A percentile compares a stretch with the other conserved stretches of the same genome.
Evolutionary conservation across 495 filamentous ascomycete species (phyloP).

Genomic region (Trichoderma orchidacearum): DNA sequence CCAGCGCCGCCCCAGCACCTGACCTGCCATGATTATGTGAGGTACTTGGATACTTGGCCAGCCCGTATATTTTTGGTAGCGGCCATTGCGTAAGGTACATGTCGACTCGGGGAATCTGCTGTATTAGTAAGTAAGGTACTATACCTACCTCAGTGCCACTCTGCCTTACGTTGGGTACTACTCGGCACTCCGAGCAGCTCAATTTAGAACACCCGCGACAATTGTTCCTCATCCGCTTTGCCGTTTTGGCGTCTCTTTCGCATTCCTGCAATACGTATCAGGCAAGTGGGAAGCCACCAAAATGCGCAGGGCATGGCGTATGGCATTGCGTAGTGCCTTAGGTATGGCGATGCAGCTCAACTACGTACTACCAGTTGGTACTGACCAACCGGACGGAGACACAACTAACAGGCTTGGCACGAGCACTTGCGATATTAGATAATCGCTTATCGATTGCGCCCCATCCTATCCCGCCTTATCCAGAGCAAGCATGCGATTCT

Average conservation of each 20-base stretch:
- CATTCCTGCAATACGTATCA: not conserved
- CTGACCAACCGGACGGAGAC: not conserved
- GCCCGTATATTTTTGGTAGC: too few relatives aligned
- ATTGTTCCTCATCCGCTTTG: not conserved
- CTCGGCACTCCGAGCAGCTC: too few relatives aligned
- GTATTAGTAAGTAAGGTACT: too few relatives aligned
- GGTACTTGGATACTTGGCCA: not conserved
- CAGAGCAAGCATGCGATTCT: not conserved
- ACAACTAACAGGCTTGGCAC: not conserved
- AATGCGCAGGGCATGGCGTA: not conserved
- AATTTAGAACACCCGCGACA: not conserved
- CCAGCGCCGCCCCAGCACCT: not conserved
- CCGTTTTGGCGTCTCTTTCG: not conserved
- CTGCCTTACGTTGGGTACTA: too few relatives aligned
- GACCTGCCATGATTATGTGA: not conserved
- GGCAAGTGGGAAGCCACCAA: not conserved
- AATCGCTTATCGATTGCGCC: not conserved
- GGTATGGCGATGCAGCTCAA: not conserved
- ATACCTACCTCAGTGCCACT: too few relatives aligned
- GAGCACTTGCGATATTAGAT: not conserved
- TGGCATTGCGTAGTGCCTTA: too few relatives aligned
- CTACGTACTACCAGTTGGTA: too few relatives aligned
- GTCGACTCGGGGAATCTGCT: too few relatives aligned
- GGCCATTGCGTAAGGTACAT: too few relatives aligned
- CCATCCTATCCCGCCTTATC: not conserved